Conservation (phyloP, 768 basidiomycete genomes). For the Lactifluus subvellereus region DNA sequence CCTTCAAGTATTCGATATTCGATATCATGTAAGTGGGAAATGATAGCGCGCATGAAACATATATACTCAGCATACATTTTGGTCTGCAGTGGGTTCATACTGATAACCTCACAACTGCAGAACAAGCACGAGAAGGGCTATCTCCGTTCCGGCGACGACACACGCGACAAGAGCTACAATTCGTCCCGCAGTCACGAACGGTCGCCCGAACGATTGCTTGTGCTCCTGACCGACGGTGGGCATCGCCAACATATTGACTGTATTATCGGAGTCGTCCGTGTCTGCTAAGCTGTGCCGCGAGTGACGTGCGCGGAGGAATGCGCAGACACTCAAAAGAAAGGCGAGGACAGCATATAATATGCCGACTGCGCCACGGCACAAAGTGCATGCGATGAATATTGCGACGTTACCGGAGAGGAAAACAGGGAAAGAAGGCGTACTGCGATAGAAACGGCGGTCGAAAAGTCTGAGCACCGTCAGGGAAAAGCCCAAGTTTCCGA, state of each 20-base stretch:
- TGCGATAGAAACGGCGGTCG: conserved; percentile 63
- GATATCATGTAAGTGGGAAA: neutral
- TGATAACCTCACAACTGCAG: conserved; percentile 27
- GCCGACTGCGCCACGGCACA: conserved; percentile 37
- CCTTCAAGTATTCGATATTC: too few species aligned
- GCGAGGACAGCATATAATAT: conserved; percentile 61
- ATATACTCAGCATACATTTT: neutral
- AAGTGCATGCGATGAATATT: neutral
- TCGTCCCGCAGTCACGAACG: conserved; percentile 79
- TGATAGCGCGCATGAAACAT: neutral
- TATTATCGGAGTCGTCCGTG: neutral
- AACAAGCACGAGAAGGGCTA: conserved; percentile 60
- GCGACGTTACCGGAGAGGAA: neutral
- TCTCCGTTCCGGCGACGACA: conserved; percentile 58
- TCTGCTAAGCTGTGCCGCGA: conserved; percentile 78
- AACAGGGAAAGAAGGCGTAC: conserved; percentile 38
- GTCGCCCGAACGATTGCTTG: conserved; percentile 62
- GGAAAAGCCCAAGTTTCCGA: conserved; percentile 68
- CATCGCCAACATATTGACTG: conserved; percentile 34
- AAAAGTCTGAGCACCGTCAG: conserved; percentile 76
- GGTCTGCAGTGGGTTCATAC: neutral
- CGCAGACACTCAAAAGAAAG: conserved; percentile 48
- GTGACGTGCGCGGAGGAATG: conserved; percentile 57
- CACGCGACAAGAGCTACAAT: conserved; percentile 55
- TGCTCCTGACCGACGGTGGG: conserved; percentile 57